phyloP scores from a whole-genome alignment of 257 asterid genomes.

The Ballota nigra region DNA sequence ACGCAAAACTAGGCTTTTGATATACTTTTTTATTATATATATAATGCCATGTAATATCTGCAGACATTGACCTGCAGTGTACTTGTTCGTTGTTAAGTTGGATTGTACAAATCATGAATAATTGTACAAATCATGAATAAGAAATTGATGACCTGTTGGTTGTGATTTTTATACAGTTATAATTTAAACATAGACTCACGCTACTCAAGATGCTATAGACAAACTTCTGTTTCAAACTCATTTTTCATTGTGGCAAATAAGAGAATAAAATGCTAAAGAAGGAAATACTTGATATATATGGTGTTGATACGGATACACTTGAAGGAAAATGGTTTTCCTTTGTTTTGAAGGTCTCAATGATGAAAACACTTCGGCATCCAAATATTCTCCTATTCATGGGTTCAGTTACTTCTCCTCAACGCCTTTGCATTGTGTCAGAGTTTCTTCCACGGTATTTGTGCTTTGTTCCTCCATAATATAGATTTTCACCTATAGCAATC shows the following conservation, averaged over 20 bases:
- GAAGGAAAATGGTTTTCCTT: conserved; percentile 9
- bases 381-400: conserved; percentile 97
- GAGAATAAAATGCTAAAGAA: neutral
- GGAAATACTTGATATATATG: neutral
- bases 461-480: neutral
- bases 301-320: neutral
- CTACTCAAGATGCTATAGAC: too few relatives aligned
- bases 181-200: too few relatives aligned
- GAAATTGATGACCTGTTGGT: too few relatives aligned
- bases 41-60: conserved; percentile 1
- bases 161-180: too few relatives aligned
- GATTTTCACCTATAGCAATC: neutral
- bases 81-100: too few relatives aligned
- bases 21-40: neutral
- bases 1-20: conserved; percentile 7
- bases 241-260: neutral
- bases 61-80: too few relatives aligned
- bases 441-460: conserved; percentile 86
- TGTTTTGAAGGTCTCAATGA: conserved; percentile 78
- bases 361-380: conserved; percentile 94
- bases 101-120: too few relatives aligned
- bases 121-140: too few relatives aligned
- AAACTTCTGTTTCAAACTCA: too few relatives aligned
- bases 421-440: conserved; percentile 93
- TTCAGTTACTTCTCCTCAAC: conserved; percentile 87